Conservation (phyloP, 106 monocot species). For the Cymbidium sinense region DNA sequence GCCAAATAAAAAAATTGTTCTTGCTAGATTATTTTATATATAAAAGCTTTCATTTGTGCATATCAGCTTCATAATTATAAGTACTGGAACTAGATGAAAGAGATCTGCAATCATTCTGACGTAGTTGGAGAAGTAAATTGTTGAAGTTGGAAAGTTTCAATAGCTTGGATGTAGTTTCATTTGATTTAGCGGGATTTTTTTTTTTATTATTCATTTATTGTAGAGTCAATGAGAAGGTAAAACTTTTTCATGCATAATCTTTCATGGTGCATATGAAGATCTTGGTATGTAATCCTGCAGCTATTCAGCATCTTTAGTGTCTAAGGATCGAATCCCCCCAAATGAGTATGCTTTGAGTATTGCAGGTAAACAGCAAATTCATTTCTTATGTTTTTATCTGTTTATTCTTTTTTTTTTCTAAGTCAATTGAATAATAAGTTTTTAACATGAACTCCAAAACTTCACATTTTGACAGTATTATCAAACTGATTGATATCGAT, state of each 20-base stretch:
- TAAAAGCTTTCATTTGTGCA: background rate
- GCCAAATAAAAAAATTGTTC: background rate
- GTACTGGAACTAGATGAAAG: background rate
- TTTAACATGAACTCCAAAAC: background rate
- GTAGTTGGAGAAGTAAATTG: background rate
- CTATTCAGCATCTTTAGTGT: constrained; percentile 70
- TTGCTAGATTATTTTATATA: background rate
- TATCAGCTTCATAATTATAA: background rate
- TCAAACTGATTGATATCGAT: background rate
- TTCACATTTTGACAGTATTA: background rate
- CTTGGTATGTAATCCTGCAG: constrained; percentile 19
- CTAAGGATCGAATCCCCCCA: constrained; percentile 45
- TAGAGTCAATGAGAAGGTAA: background rate
- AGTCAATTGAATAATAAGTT: background rate
- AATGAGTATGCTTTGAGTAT: constrained; percentile 53
- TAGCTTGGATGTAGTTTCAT: background rate
- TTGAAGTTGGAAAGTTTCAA: background rate
- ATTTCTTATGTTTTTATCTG: background rate
- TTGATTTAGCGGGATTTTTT: background rate
- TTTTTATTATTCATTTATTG: background rate
- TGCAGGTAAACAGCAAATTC: constrained; percentile 38
- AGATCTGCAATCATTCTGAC: background rate
- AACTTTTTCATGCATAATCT: background rate
- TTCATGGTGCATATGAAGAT: background rate
- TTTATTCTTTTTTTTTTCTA: background rate